These are phyloP conservation scores for Kickxella alabastrina DNA, from an alignment of 192 early-diverging fungal species.

Conservation along the genomic window DNA sequence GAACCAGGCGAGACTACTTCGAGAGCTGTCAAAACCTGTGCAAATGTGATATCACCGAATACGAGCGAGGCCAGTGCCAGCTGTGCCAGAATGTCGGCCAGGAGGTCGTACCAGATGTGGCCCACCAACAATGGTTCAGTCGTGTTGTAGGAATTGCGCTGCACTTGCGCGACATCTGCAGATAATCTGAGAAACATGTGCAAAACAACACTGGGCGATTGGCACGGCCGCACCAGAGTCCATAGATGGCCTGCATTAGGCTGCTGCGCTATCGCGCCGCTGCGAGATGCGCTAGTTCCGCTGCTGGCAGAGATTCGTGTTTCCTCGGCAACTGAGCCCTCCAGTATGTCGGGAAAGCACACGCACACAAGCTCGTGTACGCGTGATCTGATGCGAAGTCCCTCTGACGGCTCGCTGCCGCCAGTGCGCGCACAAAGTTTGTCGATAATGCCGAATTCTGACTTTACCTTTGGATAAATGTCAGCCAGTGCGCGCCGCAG, in stretches of 20 bases:
- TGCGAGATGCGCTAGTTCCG: neutral
- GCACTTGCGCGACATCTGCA: slow-evolving; percentile 23
- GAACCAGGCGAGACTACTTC: slow-evolving; percentile 15
- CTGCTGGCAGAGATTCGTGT: neutral
- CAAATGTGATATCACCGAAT: slow-evolving; percentile 17
- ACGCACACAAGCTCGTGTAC: slow-evolving; percentile 19
- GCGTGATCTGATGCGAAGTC: slow-evolving; percentile 18
- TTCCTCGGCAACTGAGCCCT: neutral
- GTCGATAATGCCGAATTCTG: slow-evolving; percentile 18
- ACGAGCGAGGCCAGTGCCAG: slow-evolving; percentile 19
- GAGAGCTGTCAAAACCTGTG: slow-evolving; percentile 14
- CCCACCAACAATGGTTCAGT: slow-evolving; percentile 14
- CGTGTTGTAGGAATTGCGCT: slow-evolving; percentile 6
- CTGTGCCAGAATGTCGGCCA: slow-evolving; percentile 24
- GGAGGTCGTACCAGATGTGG: slow-evolving; percentile 19
- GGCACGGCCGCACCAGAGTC: slow-evolving; percentile 31
- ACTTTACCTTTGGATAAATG: slow-evolving; percentile 14
- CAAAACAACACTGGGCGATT: slow-evolving; percentile 11
- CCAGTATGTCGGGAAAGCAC: slow-evolving; percentile 26
- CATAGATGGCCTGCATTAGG: slow-evolving; percentile 11
- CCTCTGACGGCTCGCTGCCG: slow-evolving; percentile 14
- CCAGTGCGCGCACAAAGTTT: slow-evolving; percentile 13
- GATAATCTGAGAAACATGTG: slow-evolving; percentile 36
- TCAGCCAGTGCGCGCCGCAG: slow-evolving; percentile 11
- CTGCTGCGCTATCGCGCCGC: neutral